Evolutionary conservation across 2,329 filamentous ascomycete species (phyloP).

Genomic region (Phaeosphaeriaceae sp.): DNA sequence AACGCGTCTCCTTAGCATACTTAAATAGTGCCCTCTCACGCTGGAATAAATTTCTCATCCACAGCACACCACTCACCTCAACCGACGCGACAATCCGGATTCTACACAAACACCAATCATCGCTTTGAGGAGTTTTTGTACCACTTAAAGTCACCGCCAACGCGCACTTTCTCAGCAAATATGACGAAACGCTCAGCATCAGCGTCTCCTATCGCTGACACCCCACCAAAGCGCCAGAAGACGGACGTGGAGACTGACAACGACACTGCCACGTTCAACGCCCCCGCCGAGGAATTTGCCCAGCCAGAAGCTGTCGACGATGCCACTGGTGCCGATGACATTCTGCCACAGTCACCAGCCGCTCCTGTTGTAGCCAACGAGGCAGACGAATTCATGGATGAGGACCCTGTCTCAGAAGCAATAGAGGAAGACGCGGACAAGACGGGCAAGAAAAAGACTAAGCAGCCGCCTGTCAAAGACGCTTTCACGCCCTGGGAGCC

Average conservation of each 20-base stretch:
- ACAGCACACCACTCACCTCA: neutral
- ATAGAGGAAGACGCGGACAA: neutral
- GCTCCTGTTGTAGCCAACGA: neutral
- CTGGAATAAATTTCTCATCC: neutral
- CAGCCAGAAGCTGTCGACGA: neutral
- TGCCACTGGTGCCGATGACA: neutral
- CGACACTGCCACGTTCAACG: neutral
- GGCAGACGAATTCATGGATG: neutral
- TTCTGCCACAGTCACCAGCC: neutral
- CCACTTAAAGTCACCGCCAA: neutral
- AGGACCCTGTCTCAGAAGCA: neutral
- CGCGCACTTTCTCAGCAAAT: neutral
- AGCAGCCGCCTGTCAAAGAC: conserved; percentile 12
- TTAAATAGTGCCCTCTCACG: neutral
- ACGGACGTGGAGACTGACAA: neutral
- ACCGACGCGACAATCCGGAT: neutral
- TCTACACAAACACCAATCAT: neutral
- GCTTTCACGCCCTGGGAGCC: conserved; percentile 8
- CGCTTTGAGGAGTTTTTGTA: neutral
- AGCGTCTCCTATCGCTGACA: neutral
- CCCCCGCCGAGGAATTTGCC: neutral
- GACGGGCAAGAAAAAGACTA: neutral
- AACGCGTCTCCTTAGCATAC: conserved; percentile 1
- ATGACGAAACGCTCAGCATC: conserved; percentile 16
- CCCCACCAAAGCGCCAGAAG: conserved; percentile 13